phyloP scores from a whole-genome alignment of 2,329 filamentous ascomycete genomes.

The Penicillium sp. region DNA sequence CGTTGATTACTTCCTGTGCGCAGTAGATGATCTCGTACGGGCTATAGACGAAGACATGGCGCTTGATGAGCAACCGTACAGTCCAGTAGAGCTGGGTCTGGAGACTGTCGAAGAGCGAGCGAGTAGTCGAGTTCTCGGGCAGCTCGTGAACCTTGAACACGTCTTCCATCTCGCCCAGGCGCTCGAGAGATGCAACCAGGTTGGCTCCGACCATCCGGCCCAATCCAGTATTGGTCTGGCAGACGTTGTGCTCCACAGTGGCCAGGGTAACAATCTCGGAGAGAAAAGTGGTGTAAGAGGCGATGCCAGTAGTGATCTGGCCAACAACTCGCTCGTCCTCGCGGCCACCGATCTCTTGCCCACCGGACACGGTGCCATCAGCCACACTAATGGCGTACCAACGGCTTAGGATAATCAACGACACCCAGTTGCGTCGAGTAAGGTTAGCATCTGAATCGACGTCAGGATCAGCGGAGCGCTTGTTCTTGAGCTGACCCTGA shows the following conservation, averaged over 20 bases:
- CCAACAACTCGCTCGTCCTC: conserved; percentile 39
- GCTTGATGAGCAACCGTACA: conserved; percentile 40
- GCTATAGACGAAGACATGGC: conserved; percentile 41
- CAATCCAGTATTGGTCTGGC: conserved; percentile 34
- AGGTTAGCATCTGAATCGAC: conserved; percentile 41
- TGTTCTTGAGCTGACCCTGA: conserved; percentile 37
- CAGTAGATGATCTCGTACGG: conserved; percentile 42
- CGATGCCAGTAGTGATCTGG: conserved; percentile 35
- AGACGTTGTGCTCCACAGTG: conserved; percentile 32
- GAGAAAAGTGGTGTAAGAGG: conserved; percentile 37
- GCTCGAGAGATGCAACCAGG: conserved; percentile 36
- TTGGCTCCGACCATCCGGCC: conserved; percentile 37
- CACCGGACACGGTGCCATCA: conserved; percentile 36
- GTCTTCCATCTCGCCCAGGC: conserved; percentile 36
- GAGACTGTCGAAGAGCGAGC: conserved; percentile 34
- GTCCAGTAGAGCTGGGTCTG: conserved; percentile 44
- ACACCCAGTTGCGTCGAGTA: conserved; percentile 39
- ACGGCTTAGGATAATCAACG: conserved; percentile 37
- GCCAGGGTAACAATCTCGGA: conserved; percentile 36
- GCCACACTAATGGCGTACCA: conserved; percentile 43
- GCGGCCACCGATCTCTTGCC: conserved; percentile 36
- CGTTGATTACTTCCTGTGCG: conserved; percentile 39
- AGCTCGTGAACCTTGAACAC: conserved; percentile 28
- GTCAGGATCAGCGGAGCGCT: conserved; percentile 33
- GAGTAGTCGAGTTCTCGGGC: conserved; percentile 23